Base-by-base conservation (phyloP, 345 rosid genomes). In the Zanthoxylum bungeanum region DNA sequence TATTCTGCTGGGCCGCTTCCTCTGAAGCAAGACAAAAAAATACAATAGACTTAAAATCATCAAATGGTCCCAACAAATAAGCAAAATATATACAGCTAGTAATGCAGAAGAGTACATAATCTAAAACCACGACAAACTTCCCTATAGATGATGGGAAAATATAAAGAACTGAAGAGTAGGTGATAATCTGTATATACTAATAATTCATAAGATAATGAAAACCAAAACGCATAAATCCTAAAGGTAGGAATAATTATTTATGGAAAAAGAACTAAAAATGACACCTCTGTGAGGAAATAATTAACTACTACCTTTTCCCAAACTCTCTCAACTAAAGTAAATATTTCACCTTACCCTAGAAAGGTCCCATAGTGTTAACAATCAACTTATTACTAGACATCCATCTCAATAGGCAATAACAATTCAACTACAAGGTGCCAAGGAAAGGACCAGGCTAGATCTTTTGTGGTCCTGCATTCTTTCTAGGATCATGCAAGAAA, bases 1-100 rank as follows among this genome's bases (percentile, higher is more conserved):
- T 71, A 91, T 84, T 79, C 82, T 85, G 84, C 94, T 83, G 0
- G 94, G 98, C 19, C 96, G 88, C 84, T 93, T 96, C 84, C 85
- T 96, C 99, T 96, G 80, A 49, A 62, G 69, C 56, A 72, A 82
- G 24, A 70, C 49, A 44, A 74, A 63, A 68, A 70, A 44, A 28
- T 34, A 70, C 11, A 50, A 61, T 62, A 21, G 64, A 64, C 61
- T 59, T 62, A 24, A 65, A 42, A 40, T 65, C 55, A n/a, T 27
- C 60, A 50, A 34, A 17, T 34, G 11, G 58, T 31, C 47, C 49
- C 52, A 14, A 63, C 31, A 36, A 42, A 37, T 60, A 59, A 57
- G 40, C 4, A 10, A n/a, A n/a, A 51, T 37, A 5, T 6, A 28
- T 7, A n/a, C 40, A 58, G 30, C 31, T 0, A 46, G 16, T 14